These are phyloP conservation scores for Solanum sejunctum DNA, from an alignment of 257 asterid genomes.

Conservation along the genomic window DNA sequence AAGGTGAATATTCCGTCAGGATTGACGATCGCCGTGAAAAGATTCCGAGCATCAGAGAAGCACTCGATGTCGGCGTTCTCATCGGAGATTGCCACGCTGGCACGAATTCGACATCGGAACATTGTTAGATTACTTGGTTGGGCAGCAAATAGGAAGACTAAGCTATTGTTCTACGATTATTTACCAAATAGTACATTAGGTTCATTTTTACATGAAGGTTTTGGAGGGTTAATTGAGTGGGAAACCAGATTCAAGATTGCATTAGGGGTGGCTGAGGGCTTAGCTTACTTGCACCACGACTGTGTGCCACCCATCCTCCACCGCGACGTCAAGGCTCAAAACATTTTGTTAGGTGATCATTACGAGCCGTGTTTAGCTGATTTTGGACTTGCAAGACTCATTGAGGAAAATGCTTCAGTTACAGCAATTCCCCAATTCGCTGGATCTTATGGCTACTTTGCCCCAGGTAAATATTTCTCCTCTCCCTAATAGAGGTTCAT, in stretches of 20 bases:
- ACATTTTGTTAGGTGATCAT: conserved; percentile 49
- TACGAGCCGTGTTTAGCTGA: conserved; percentile 71
- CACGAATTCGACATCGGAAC: conserved; percentile 63
- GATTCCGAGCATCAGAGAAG: conserved; percentile 42
- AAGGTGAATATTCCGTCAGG: conserved; percentile 35
- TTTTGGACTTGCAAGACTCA: conserved; percentile 72
- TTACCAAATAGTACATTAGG: conserved; percentile 53
- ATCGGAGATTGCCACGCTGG: conserved; percentile 55
- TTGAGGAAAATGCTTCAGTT: conserved; percentile 35
- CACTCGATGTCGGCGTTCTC: conserved; percentile 41
- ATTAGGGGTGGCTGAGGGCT: conserved; percentile 68
- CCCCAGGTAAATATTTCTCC: conserved; percentile 49
- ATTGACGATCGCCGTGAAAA: conserved; percentile 44
- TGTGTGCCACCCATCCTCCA: conserved; percentile 73
- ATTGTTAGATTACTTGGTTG: conserved; percentile 61
- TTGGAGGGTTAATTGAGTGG: conserved; percentile 46
- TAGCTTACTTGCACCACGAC: conserved; percentile 70
- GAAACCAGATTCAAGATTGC: conserved; percentile 59
- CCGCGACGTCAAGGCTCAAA: conserved; percentile 58
- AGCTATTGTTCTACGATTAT: conserved; percentile 67
- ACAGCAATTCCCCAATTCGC: conserved; percentile 59
- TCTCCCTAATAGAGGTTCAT: not conserved
- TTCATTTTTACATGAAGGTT: conserved; percentile 34
- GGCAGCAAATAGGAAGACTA: conserved; percentile 59
- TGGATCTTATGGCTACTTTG: conserved; percentile 84